Evolutionary conservation across 2,329 filamentous ascomycete genomes (phyloP).

Genomic region (Monosporascus sp.): DNA sequence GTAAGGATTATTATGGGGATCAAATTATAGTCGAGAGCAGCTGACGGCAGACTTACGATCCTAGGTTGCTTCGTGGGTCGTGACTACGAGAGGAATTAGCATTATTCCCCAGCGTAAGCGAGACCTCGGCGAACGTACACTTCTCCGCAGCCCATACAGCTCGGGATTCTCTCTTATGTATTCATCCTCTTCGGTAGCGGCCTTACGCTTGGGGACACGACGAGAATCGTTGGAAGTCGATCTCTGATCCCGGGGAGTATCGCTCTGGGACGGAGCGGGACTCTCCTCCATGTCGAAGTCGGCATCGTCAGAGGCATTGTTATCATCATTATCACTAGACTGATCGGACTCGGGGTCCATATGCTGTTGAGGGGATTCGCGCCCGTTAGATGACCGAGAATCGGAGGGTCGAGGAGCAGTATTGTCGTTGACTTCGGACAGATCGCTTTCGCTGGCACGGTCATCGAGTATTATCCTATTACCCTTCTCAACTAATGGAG

Average conservation of each 20-base stretch:
- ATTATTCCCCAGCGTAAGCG: neutral
- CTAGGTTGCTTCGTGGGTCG: conserved; percentile 54
- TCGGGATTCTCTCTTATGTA: conserved; percentile 90
- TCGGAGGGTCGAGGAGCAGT: conserved; percentile 41
- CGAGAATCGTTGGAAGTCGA: conserved; percentile 69
- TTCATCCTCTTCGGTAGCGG: conserved; percentile 65
- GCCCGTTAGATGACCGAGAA: conserved; percentile 34
- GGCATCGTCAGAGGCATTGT: conserved; percentile 59
- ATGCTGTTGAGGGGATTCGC: conserved; percentile 21
- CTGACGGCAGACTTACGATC: conserved; percentile 39
- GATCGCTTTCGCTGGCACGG: conserved; percentile 64
- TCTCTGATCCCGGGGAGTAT: conserved; percentile 45
- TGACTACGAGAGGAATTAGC: conserved; percentile 34
- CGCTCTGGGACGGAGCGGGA: conserved; percentile 42
- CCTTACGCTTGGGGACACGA: conserved; percentile 68
- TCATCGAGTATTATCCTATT: conserved; percentile 31
- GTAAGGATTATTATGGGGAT: conserved; percentile 4
- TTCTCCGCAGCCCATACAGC: conserved; percentile 88
- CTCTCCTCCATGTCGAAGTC: conserved; percentile 74
- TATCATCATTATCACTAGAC: conserved; percentile 42
- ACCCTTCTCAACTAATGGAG: conserved; percentile 46
- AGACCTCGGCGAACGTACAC: conserved; percentile 53
- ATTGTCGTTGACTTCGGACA: conserved; percentile 65
- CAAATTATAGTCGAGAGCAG: neutral
- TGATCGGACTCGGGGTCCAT: conserved; percentile 34